Conservation (phyloP, 768 basidiomycete species). For the Suillus placidus region DNA sequence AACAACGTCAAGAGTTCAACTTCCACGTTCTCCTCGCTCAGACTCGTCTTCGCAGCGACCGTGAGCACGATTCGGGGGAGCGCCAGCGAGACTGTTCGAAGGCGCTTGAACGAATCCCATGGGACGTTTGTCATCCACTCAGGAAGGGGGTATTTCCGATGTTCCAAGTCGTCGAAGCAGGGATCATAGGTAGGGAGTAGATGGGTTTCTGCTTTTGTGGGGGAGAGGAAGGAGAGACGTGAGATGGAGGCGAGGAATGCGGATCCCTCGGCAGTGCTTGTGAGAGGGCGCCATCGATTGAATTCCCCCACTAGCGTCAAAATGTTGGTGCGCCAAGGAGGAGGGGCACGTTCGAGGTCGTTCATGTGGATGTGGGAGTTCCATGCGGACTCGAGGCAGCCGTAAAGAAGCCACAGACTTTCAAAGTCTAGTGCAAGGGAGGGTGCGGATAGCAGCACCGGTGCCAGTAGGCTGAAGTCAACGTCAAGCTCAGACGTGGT, state of each 20-base stretch:
- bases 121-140: conserved; percentile 35
- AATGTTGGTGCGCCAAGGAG: conserved; percentile 15
- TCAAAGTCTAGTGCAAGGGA: conserved; percentile 36
- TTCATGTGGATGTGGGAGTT: conserved; percentile 3
- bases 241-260: conserved; percentile 41
- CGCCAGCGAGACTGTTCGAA: conserved; percentile 14
- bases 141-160: conserved; percentile 5
- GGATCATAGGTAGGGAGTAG: not conserved
- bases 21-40: not conserved
- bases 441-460: conserved; percentile 10
- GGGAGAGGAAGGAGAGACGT: conserved; percentile 36
- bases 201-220: not conserved
- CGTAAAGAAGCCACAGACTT: conserved; percentile 39
- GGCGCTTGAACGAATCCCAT: conserved; percentile 33
- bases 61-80: not conserved
- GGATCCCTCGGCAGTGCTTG: conserved; percentile 32
- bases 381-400: conserved; percentile 29
- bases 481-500: conserved; percentile 16
- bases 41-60: not conserved
- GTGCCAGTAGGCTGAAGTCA: conserved; percentile 22
- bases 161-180: not conserved
- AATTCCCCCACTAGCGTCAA: conserved; percentile 37
- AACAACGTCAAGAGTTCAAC: conserved; percentile 1
- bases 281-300: conserved; percentile 38
- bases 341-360: conserved; percentile 16